These are phyloP conservation scores for Exophiala phaeomuriformis DNA, from an alignment of 2,329 filamentous ascomycete genomes.

Conservation along the genomic window DNA sequence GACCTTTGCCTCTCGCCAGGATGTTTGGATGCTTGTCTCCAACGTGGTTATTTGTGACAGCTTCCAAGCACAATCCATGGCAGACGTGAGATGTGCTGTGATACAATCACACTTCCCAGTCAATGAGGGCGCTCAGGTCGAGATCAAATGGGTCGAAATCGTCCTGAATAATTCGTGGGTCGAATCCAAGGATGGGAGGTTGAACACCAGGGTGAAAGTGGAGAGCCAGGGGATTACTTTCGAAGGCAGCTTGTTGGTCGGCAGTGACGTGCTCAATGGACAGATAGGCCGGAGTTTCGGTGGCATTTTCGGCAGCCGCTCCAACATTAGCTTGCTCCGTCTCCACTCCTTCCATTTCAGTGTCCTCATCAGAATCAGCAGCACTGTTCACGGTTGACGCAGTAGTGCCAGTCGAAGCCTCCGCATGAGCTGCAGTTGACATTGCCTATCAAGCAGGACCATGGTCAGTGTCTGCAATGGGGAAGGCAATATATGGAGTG, in stretches of 20 bases:
- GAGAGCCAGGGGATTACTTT: slow-evolving; percentile 21
- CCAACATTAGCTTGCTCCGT: too few species aligned
- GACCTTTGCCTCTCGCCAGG: too few species aligned
- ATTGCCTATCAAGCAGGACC: too few species aligned
- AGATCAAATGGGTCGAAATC: slow-evolving; percentile 30
- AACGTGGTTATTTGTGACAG: neutral
- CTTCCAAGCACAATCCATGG: neutral
- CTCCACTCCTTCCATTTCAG: neutral
- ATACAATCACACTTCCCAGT: slow-evolving; percentile 29
- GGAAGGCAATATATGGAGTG: too few species aligned
- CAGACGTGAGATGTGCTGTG: too few species aligned
- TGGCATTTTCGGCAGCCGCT: neutral
- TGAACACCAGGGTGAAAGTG: slow-evolving; percentile 27
- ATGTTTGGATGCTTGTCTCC: too few species aligned
- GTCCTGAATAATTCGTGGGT: slow-evolving; percentile 27
- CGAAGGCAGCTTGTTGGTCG: slow-evolving; percentile 23
- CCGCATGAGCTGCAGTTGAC: neutral
- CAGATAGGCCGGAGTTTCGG: slow-evolving; percentile 13
- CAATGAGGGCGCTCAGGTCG: slow-evolving; percentile 9
- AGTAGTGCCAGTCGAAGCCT: neutral
- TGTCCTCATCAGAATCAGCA: neutral
- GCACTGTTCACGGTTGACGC: neutral
- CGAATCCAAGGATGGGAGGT: slow-evolving; percentile 23
- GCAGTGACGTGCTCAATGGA: slow-evolving; percentile 21
- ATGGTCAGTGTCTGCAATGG: too few species aligned